These are phyloP conservation scores for Austroboletus niveus DNA, from an alignment of 1,284 basidiomycete genomes.

Conservation along the genomic window DNA sequence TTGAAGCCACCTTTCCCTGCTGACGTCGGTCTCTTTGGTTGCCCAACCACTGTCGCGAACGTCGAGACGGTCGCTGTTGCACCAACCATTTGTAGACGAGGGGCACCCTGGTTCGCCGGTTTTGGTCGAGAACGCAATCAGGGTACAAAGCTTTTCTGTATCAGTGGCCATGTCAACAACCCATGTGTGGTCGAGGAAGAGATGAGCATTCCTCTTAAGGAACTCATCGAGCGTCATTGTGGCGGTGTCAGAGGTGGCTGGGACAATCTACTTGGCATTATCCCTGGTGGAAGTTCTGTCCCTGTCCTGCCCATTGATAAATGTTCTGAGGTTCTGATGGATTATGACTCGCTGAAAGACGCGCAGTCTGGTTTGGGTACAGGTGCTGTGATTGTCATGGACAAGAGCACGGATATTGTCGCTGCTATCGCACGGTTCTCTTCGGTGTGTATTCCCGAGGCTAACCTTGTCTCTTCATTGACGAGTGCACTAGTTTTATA, in stretches of 20 bases:
- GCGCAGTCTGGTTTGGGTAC: constrained; percentile 94
- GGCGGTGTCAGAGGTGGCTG: constrained; percentile 94
- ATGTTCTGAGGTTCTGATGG: constrained; percentile 91
- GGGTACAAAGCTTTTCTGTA: constrained; percentile 95
- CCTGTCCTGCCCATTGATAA: constrained; percentile 86
- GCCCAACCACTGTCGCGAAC: constrained; percentile 96
- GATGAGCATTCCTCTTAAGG: constrained; percentile 95
- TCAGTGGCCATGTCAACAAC: constrained; percentile 97
- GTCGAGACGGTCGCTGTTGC: constrained; percentile 98
- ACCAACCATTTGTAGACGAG: constrained; percentile 93
- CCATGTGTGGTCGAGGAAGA: constrained; percentile 98
- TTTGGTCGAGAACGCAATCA: constrained; percentile 94
- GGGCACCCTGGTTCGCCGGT: constrained; percentile 88
- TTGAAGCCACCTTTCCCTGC: constrained; percentile 99
- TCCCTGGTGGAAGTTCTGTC: constrained; percentile 94
- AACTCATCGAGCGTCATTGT: constrained; percentile 95
- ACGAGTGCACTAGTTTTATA: constrained; percentile 70
- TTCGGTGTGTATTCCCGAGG: constrained; percentile 45
- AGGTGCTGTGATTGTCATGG: constrained; percentile 98
- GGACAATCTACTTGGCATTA: constrained; percentile 93
- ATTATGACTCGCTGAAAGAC: constrained; percentile 97
- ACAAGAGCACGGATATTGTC: constrained; percentile 95
- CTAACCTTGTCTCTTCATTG: neutral
- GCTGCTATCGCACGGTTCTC: constrained; percentile 92
- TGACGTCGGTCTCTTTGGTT: constrained; percentile 95